Evolutionary conservation across 495 filamentous ascomycete genomes (phyloP), one percentile per base, ranked within the genome.

Genomic region (Glonium stellatum): DNA sequence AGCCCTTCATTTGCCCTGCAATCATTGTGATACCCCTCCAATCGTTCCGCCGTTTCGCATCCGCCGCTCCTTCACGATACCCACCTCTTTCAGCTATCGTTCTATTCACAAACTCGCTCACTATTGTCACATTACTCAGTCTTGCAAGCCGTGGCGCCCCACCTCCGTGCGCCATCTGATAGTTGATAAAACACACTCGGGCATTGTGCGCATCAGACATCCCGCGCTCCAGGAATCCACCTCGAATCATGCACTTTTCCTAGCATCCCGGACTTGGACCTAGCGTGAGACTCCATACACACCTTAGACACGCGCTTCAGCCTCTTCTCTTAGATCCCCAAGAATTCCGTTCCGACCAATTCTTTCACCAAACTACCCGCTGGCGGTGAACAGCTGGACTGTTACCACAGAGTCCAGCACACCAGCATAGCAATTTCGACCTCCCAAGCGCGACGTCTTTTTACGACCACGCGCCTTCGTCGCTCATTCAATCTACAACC

Each of bases 371-470:
- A 34, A 18, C 41, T 27, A 23, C 34, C 46, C 19, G 22, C 57
- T 35, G 48, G 65, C 59, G 64, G 60, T 67, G 61, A 49, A 52
- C 65, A 67, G 65, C 65, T 27, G 65, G 65, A 39, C 65, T 67
- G 65, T 67, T 54, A 67, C 65, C 60, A 64, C 61, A 55, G 12
- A 41, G 41, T 1, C 54, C 12, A 19, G 41, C 23, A 57, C 55
- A 41, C 37, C 19, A 15, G 55, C 51, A 25, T 50, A 36, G 13
- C 52, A 19, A 23, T 55, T 21, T 25, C 22, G 12, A 34, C 47
- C 39, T 31, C 27, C 27, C 27, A 6, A 31, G 3, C 27, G 27
- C 27, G 27, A 44, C 44, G 22, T 12, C 18, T n/a, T 35, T 42
- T 36, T 48, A 55, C 42, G 55, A 57, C 47, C 56, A 11, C 58